These are phyloP conservation scores for Aegilops bicornis DNA, from an alignment of 176 grass and related monocot species.

Conservation along the genomic window DNA sequence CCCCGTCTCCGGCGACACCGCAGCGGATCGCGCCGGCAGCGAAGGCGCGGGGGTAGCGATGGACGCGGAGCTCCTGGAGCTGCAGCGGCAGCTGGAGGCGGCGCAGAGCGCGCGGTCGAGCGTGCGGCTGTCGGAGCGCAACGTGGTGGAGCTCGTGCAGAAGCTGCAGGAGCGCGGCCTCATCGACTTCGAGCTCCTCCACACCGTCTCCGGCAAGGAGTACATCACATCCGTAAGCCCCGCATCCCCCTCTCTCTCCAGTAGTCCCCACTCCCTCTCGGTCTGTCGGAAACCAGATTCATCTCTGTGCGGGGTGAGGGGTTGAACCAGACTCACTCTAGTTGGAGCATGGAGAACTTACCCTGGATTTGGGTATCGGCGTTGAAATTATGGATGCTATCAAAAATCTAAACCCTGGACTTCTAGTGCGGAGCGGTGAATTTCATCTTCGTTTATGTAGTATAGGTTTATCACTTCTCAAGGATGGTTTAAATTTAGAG, in stretches of 20 bases:
- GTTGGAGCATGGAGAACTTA: background rate
- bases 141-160: constrained; percentile 89
- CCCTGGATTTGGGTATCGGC: background rate
- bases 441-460: background rate
- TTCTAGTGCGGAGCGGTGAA: background rate
- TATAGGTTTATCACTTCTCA: background rate
- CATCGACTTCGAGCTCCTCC: constrained; percentile 93
- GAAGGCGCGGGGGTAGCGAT: constrained; percentile 23
- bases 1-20: constrained; percentile 1
- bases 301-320: background rate
- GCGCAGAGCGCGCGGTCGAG: constrained; percentile 90
- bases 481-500: background rate
- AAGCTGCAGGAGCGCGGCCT: constrained; percentile 75
- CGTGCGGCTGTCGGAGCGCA: constrained; percentile 88
- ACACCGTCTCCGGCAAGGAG: constrained; percentile 85
- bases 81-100: constrained; percentile 90
- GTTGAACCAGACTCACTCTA: background rate
- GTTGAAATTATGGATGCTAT: background rate
- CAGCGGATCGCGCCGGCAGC: background rate
- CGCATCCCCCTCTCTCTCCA: background rate
- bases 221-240: constrained; percentile 89
- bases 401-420: background rate
- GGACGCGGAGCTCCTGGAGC: constrained; percentile 90
- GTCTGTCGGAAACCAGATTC: background rate
- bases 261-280: background rate